Evolutionary conservation across 2,329 filamentous ascomycete genomes (phyloP), one percentile per base, ranked within the genome.

Genomic region (Torrubiella hemipterigena): DNA sequence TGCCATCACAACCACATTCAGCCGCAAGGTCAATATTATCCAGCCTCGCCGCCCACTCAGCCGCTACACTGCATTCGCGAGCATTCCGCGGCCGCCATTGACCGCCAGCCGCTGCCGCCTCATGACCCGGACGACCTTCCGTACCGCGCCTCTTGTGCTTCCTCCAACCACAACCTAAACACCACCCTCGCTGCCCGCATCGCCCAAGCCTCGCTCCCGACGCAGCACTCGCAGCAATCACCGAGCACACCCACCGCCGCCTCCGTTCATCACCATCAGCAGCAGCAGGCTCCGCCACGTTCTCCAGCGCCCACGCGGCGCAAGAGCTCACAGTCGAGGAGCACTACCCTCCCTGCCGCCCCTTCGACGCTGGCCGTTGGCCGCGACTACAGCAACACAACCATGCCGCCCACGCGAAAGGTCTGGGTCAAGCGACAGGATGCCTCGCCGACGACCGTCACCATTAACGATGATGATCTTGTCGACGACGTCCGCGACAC

Each of bases 401-500:
- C 52, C 37, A 77, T 77, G 73, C 59, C 14, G 8, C 20, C 72
- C 42, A 74, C 69, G 35, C 72, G 84, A 52, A 95, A 93, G 66
- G 77, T 96, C 46, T 98, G 91, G 91, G 89, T 96, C 51, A 91
- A 81, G 63, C 73, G 89, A 47, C 81, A 82, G 14, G 72, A 79
- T 41, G 82, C 78, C 36, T 95, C 89, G 34, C 77, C 89, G 23
- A 98, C 91, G 11, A 67, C 91, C 47, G 80, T 98, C 33, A 76
- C 80, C 38, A 81, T 93, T 46, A 69, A 75, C 44, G 82, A 93
- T 47, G 85, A 93, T 46, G 86, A 94, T 49, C 61, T 96, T 45
- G 87, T 96, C 35, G 91, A 98, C 54, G 89, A 95, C 56, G 79
- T 94, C 38, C 81, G 89, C 45, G 91, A 95, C 44, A 75, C 85